Base-by-base conservation (phyloP, 805 yeast species). In the Metschnikowia orientalis region DNA sequence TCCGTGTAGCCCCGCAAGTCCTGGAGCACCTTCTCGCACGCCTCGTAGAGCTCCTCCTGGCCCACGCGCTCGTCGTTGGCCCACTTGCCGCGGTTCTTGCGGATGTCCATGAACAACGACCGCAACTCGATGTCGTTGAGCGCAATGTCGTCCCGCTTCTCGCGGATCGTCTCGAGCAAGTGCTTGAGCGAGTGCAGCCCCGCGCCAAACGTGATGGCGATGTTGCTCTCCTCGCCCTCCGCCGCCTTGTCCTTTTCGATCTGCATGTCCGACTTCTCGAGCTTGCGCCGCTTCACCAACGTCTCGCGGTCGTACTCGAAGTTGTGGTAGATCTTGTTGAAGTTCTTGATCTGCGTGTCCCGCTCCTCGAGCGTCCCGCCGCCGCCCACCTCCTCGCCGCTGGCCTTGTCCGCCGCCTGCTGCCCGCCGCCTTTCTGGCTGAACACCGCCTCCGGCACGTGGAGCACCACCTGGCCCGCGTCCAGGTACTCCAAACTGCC, bases 51-150 rank as follows among this genome's bases (percentile, higher is more conserved):
- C 56, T 94, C 99, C 54, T 92, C 99, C 60, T 92, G 99, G 5
- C 99, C 99, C 26, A 92, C 79, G 41, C 84, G 72, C 37, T 89
- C 95, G 53, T 92, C 97, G 37, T 85, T 85, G 6, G 97, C 94
- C 99, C 98, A 92, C 59, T 92, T 92, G 0, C 97, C 94, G 38
- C 97, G 68, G 53, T 89, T 90, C 49, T 89, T 92, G 30, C 97
- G 71, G 7, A 92, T 97, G 53, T 92, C 98, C 72, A 85, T 75
- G 34, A 92, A 81, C 42, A 92, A 66, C 40, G 82, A 82, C 39
- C 90, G 76, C 35, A 92, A 72, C 54, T 92, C 97, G 35, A 75
- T 67, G 50, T 90, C 97, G 8, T 86, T 78, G 19, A 92, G 65
- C 12, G 70, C 67, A 35, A 90, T 63, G 39, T 76, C 74, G n/a